Conservation (phyloP, 139 green algal species). For the Marvania coccoides region DNA sequence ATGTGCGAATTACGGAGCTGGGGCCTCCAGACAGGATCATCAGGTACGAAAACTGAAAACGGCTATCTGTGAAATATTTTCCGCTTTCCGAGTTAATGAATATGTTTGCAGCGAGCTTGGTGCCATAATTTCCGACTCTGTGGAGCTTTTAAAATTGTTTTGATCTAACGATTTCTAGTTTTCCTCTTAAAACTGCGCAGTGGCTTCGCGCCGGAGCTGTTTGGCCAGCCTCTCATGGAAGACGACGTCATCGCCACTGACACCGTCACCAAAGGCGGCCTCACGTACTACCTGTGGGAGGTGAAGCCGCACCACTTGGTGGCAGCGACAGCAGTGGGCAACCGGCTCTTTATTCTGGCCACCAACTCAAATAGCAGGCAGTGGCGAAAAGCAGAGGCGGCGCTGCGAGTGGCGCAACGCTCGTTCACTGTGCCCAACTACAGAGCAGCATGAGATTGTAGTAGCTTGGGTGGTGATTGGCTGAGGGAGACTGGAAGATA, state of each 20-base stretch:
- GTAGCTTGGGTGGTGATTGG: background rate
- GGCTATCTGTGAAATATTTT: too few species aligned
- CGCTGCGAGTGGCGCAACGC: slow-evolving; percentile 28
- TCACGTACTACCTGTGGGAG: slow-evolving; percentile 66
- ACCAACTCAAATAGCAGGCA: slow-evolving; percentile 46
- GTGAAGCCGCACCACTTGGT: slow-evolving; percentile 60
- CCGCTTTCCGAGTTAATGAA: too few species aligned
- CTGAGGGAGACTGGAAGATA: background rate
- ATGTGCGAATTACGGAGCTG: slow-evolving; percentile 59
- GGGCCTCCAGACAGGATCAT: slow-evolving; percentile 69
- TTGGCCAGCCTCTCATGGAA: slow-evolving; percentile 57
- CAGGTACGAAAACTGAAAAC: too few species aligned
- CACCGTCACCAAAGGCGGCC: slow-evolving; percentile 24
- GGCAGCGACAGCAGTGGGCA: slow-evolving; percentile 52
- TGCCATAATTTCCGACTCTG: too few species aligned
- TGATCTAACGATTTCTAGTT: too few species aligned
- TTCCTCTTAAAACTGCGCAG: too few species aligned
- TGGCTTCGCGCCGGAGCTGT: slow-evolving; percentile 88
- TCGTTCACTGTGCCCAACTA: slow-evolving; percentile 36
- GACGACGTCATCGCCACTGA: slow-evolving; percentile 24
- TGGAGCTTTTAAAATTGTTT: too few species aligned
- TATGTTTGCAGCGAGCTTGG: too few species aligned
- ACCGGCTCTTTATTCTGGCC: slow-evolving; percentile 74
- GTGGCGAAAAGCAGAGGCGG: slow-evolving; percentile 47
- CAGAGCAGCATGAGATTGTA: background rate